Evolutionary conservation across 1,284 basidiomycete species (phyloP).

Genomic region (Heterobasidion occidentale): DNA sequence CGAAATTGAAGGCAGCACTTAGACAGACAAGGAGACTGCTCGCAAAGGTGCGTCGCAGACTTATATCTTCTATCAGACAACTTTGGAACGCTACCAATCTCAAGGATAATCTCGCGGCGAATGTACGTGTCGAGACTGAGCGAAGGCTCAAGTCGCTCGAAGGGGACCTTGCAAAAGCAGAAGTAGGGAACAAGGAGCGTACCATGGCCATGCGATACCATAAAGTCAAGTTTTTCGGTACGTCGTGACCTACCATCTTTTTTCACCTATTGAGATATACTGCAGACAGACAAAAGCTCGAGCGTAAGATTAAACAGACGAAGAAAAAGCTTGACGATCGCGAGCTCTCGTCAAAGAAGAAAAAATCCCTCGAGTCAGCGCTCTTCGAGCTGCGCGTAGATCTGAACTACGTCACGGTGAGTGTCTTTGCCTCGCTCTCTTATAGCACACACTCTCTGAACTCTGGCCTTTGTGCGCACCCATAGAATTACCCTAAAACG

Average conservation of each 20-base stretch:
- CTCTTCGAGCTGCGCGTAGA: constrained; percentile 63
- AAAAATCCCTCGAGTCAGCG: constrained; percentile 36
- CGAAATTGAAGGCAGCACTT: constrained; percentile 75
- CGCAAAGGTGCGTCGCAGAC: constrained; percentile 51
- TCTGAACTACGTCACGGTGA: constrained; percentile 78
- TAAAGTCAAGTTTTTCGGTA: constrained; percentile 86
- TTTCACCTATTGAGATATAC: background rate
- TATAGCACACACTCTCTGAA: background rate
- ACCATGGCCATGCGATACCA: constrained; percentile 72
- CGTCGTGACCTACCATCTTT: constrained; percentile 16
- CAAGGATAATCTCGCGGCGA: constrained; percentile 71
- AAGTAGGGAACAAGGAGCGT: constrained; percentile 57
- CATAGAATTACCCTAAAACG: constrained; percentile 71
- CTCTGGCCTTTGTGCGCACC: background rate
- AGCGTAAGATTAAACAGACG: constrained; percentile 60
- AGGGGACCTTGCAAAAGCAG: constrained; percentile 61
- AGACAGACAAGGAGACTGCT: constrained; percentile 75
- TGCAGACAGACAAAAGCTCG: constrained; percentile 70
- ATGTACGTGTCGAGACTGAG: constrained; percentile 72
- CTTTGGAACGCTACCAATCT: background rate
- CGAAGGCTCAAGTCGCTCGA: constrained; percentile 69
- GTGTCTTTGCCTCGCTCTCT: constrained; percentile 16
- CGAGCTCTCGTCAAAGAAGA: constrained; percentile 21
- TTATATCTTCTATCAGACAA: background rate
- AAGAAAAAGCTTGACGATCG: constrained; percentile 40